Base-by-base conservation (phyloP, 1,284 basidiomycete genomes). In the Violaceomyces palustris region DNA sequence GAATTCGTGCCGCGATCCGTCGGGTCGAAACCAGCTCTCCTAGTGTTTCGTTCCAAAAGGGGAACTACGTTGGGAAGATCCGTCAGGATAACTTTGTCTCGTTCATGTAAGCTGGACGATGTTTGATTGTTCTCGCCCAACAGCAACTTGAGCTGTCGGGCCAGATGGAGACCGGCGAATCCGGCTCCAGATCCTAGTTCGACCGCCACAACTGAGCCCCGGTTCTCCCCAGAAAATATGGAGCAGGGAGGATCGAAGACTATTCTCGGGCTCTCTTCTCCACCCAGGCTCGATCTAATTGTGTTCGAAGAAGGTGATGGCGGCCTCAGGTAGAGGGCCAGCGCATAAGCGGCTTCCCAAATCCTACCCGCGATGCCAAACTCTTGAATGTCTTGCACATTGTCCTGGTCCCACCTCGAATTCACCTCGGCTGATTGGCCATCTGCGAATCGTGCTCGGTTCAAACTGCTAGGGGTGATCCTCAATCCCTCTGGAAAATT, bases 301-400 rank as follows among this genome's bases (percentile, higher is more conserved):
- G n/a, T n/a, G n/a, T n/a, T 60, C 46, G 9, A 63, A 35, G 18
- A 35, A 15, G 7, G 38, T 26, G 9, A 33, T 5, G 43, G 27
- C 10, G 56, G 49, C 2, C 43, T 31, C 10, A 72, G 42, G 40
- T 72, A 73, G 28, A 41, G 43, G 23, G 46, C 42, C 1, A 68
- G 44, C 23, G 69, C 30, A 31, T 64, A 71, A 12, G 64, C 68
- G 0, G 70, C 67, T 38, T 73, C 70, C 62, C 70, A 73, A 18
- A 70, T 65, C 3, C 69, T 46, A 2, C 69, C 69, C 12, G 70
- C 70, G 11, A 73, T 73, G 6, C 70, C 70, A 18, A 45, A 73
- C n/a, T 38, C 22, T 10, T 54, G 49, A 36, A 73, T 73, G 39
- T 71, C 69, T 8, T 57, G 47, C 10, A 45, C 39, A 4, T 50